Evolutionary conservation across 2,329 filamentous ascomycete species (phyloP).

Genomic region (Elsinoe arachidis): DNA sequence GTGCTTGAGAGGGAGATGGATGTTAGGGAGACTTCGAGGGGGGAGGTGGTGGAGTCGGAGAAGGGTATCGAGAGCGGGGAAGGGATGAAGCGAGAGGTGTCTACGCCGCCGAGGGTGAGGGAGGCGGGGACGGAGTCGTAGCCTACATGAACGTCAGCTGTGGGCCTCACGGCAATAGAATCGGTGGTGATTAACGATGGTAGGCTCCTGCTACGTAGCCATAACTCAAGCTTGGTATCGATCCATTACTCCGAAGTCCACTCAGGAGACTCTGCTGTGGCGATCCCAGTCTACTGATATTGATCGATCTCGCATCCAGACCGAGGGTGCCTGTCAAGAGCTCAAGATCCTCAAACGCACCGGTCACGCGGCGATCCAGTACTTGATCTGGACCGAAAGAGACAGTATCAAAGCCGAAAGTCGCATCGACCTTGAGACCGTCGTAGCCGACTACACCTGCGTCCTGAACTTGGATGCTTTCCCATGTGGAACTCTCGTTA

Average conservation of each 20-base stretch:
- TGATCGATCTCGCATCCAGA: neutral
- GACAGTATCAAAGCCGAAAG: neutral
- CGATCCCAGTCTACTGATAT: neutral
- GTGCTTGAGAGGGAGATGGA: neutral
- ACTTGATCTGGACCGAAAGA: neutral
- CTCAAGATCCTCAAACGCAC: neutral
- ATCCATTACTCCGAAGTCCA: neutral
- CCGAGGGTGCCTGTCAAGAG: neutral
- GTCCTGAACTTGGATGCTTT: neutral
- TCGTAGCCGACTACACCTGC: neutral
- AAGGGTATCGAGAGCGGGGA: conserved; percentile 23
- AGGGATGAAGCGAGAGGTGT: conserved; percentile 24
- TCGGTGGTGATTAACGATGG: neutral
- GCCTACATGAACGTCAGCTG: neutral
- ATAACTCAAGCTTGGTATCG: neutral
- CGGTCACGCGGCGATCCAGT: neutral
- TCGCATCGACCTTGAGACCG: neutral
- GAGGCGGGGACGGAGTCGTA: neutral
- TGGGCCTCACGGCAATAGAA: too few relatives aligned
- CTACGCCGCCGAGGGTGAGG: conserved; percentile 33
- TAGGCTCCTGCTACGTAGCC: neutral
- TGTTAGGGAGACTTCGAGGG: neutral
- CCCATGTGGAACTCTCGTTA: neutral
- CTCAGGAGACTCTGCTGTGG: neutral
- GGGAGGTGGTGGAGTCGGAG: neutral